Evolutionary conservation across 495 filamentous ascomycete genomes (phyloP).

Genomic region (Hyaloscypha finlandica): DNA sequence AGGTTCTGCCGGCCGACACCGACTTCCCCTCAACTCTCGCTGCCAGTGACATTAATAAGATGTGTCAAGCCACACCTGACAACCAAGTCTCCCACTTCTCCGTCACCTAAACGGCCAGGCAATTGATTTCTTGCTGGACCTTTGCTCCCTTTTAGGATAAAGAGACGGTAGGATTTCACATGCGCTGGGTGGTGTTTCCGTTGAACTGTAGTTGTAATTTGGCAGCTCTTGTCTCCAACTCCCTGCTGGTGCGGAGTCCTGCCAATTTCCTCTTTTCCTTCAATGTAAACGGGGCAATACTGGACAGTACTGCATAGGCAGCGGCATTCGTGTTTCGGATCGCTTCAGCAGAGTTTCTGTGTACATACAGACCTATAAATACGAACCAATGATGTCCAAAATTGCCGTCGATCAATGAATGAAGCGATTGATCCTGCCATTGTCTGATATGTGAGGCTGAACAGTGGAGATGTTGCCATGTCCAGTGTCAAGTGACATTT

Average conservation of each 20-base stretch:
- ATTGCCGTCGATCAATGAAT: background rate
- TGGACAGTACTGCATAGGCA: background rate
- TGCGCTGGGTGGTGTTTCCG: background rate
- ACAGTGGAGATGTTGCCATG: background rate
- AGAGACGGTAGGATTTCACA: background rate
- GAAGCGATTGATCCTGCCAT: too few species aligned
- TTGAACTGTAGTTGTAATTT: background rate
- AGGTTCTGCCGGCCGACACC: constrained; percentile 37
- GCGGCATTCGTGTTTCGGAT: background rate
- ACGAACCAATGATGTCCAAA: background rate
- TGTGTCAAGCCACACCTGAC: constrained; percentile 33
- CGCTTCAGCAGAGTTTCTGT: background rate
- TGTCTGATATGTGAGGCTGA: too few species aligned
- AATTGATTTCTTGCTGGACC: background rate
- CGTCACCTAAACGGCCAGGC: constrained; percentile 18
- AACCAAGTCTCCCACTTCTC: constrained; percentile 34
- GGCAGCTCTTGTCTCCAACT: background rate
- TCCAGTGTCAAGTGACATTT: background rate
- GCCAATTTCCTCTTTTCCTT: background rate
- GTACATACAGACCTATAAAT: background rate
- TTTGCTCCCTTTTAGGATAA: constrained; percentile 7
- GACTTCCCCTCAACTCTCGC: constrained; percentile 39
- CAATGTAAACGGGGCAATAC: background rate
- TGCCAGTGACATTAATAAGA: constrained; percentile 34
- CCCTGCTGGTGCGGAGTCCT: background rate